phyloP scores from a whole-genome alignment of 169 alveolate genomes.

The Prorocentrum cordatum region DNA sequence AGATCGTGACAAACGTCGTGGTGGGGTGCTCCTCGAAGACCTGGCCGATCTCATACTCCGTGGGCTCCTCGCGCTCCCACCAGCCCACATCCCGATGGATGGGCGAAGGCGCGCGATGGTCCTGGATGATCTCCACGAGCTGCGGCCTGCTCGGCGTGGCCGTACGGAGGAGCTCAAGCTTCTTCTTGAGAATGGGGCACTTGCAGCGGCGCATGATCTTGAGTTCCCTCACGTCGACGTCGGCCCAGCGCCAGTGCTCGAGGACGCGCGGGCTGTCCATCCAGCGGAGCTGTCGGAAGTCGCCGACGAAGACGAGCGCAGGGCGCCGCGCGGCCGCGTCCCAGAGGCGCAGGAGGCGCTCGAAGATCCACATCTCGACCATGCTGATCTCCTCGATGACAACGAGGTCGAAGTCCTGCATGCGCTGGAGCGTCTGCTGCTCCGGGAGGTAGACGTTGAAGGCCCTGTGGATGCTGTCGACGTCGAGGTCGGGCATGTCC shows the following conservation, averaged over 20 bases:
- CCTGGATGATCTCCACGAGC: neutral
- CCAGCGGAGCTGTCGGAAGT: neutral
- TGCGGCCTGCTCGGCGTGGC: neutral
- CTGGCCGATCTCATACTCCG: neutral
- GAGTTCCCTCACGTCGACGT: neutral
- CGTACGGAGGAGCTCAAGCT: neutral
- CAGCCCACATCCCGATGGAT: too few relatives aligned
- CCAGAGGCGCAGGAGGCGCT: constrained; percentile 3
- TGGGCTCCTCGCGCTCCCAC: neutral
- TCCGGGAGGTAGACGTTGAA: neutral
- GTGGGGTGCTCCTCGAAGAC: neutral
- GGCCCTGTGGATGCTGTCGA: neutral
- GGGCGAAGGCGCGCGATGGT: constrained; percentile 8
- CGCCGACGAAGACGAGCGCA: neutral
- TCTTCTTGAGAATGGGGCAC: neutral
- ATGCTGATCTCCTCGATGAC: constrained; percentile 2
- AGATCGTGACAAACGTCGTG: neutral
- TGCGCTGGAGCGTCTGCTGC: neutral
- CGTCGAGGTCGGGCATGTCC: neutral
- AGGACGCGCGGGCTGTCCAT: neutral
- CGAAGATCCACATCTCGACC: neutral
- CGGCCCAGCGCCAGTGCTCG: neutral
- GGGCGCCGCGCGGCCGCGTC: constrained; percentile 7
- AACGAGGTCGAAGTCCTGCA: neutral
- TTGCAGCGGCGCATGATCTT: constrained; percentile 22